Evolutionary conservation across 106 monocot species (phyloP), one percentile per base, ranked within the genome.

Genomic region (Allium sativum): DNA sequence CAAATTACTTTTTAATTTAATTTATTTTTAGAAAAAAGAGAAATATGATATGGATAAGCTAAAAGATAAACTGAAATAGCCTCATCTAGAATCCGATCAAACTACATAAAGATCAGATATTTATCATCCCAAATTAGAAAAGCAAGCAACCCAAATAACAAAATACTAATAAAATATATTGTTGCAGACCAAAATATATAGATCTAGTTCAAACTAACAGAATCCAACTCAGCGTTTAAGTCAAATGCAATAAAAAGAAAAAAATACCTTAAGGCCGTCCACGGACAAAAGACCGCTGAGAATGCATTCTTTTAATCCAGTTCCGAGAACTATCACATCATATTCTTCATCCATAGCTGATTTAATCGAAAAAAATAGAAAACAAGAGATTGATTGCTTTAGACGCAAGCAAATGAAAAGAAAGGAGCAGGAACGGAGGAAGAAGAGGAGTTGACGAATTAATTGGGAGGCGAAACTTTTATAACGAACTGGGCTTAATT

Each of bases 251-350:
- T 41, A 16, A 52, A 41, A 74, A n/a, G 54, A 12, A 54, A 21
- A 21, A n/a, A 61, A 52, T 50, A 79, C 87, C 81, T 88, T 93
- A 69, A 85, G 88, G 73, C 93, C 93, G 53, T 88, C 81, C 53
- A 93, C 93, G 60, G 88, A 93, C 67, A 93, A 88, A 50, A 93
- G 93, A 41, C 93, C 93, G 52, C 88, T 88, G 72, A 93, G 84
- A 73, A 93, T 88, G 73, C 93, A 93, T 56, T 93, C 88, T 74
- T 93, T 88, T 66, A 93, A 88, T 3, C 88, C 93, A 17, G 88
- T 93, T 0, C 88, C 88, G 44, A 93, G 93, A 11, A 93, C 93
- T 40, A 93, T 82, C 51, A 88, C 93, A 51, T 93, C 88, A 60
- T 93, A 93, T 61, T 88, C 85, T 66, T 93, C 84, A 76, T 93